Evolutionary conservation across 176 grass and related monocot species (phyloP).

Genomic region (Carex littledalei): DNA sequence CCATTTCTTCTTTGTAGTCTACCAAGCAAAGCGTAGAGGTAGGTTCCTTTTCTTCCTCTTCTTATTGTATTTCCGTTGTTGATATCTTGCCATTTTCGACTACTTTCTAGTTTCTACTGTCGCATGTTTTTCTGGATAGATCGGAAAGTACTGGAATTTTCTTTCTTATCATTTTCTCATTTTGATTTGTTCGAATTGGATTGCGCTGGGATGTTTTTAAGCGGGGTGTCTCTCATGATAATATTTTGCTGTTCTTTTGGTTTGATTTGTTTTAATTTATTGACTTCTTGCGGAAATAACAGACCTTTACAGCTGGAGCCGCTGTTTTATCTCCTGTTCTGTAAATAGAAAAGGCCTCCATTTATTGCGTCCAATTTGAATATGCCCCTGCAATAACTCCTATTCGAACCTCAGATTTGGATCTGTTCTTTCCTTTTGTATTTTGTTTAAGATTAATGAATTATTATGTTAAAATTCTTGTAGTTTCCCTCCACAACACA

Average conservation of each 20-base stretch:
- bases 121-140: background rate
- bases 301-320: slow-evolving; percentile 10
- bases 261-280: background rate
- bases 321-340: background rate
- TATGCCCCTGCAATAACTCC: slow-evolving; percentile 9
- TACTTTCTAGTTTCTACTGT: background rate
- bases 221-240: background rate
- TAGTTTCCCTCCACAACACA: background rate
- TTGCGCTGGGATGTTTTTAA: background rate
- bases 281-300: slow-evolving; percentile 2
- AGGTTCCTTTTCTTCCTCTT: background rate
- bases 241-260: background rate
- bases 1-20: background rate
- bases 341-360: slow-evolving; percentile 22
- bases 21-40: background rate
- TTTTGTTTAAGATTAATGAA: background rate
- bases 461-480: background rate
- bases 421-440: slow-evolving; percentile 10
- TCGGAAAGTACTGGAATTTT: background rate
- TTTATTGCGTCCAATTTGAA: slow-evolving; percentile 12
- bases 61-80: background rate
- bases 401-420: slow-evolving; percentile 10
- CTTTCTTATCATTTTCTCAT: background rate
- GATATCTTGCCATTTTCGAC: background rate
- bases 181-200: background rate